These are phyloP conservation scores for Schwanniomyces polymorphus DNA, from an alignment of 805 yeast species.

Conservation along the genomic window DNA sequence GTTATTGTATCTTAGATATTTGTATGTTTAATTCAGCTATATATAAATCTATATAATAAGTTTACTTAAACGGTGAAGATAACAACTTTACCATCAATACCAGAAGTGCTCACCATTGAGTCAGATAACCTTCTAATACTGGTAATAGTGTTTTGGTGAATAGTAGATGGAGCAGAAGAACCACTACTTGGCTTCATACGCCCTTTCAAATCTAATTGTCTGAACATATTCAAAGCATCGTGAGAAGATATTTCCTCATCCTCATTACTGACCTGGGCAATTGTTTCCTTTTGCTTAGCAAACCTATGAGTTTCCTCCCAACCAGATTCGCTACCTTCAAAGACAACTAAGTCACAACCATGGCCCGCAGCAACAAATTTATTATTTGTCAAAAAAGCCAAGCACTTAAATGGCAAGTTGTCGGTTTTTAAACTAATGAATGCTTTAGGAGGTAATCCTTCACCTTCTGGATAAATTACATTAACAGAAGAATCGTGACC, in stretches of 20 bases:
- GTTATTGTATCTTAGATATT: no score
- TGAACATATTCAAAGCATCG: conserved; percentile 87
- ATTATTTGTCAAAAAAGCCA: conserved; percentile 66
- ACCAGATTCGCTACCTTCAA: conserved; percentile 62
- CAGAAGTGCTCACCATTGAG: conserved; percentile 61
- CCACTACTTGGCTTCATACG: conserved; percentile 47
- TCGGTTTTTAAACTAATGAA: conserved; percentile 60
- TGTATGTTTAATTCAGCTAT: no score
- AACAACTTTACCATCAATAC: conserved; percentile 90
- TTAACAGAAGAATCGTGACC: conserved; percentile 86
- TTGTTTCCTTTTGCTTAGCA: conserved; percentile 55
- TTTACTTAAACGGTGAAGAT: conserved; percentile 45
- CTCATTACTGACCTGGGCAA: conserved; percentile 32
- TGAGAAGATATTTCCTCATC: conserved; percentile 65
- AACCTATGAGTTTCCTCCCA: conserved; percentile 62
- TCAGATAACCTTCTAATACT: conserved; percentile 52
- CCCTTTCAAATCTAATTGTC: conserved; percentile 94
- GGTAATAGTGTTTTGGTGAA: conserved; percentile 89
- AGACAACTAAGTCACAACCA: conserved; percentile 87
- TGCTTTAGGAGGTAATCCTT: conserved; percentile 59
- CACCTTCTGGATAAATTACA: conserved; percentile 76
- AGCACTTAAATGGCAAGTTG: conserved; percentile 76
- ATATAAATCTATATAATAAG: not conserved
- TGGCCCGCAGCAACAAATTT: conserved; percentile 87
- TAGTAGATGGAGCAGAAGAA: conserved; percentile 56